A percentile compares a stretch with the other conserved stretches of the same genome.
Conservation (phyloP, 257 asterid genomes). For the Primulina huaijiensis region DNA sequence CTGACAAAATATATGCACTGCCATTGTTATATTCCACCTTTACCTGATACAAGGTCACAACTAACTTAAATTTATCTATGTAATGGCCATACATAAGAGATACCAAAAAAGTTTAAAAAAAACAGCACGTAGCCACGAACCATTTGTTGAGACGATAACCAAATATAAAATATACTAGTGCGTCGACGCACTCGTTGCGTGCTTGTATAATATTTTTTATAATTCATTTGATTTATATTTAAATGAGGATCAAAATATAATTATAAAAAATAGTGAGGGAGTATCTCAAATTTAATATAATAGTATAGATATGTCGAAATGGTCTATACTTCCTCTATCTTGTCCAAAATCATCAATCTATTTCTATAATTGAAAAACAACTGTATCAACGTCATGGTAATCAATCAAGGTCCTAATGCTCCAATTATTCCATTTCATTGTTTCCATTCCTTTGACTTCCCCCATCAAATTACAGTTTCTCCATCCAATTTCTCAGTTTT, state of each 20-base stretch:
- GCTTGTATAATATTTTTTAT: no score
- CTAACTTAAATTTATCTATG: neutral
- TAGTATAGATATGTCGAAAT: neutral
- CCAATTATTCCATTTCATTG: neutral
- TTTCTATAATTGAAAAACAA: no score
- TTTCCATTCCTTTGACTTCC: neutral
- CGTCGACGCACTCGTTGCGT: no score
- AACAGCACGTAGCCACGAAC: neutral
- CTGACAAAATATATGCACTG: slow-evolving; percentile 47
- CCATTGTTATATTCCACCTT: slow-evolving; percentile 70
- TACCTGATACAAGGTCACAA: slow-evolving; percentile 41
- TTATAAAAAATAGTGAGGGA: no score
- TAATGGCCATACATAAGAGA: slow-evolving; percentile 5
- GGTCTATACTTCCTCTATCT: neutral
- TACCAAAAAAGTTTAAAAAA: neutral
- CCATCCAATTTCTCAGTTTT: no score
- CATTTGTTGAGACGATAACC: neutral
- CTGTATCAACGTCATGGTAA: no score
- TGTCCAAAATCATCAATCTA: slow-evolving; percentile 16
- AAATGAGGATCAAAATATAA: no score
- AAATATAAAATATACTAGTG: no score
- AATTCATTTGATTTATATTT: no score
- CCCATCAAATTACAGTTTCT: neutral
- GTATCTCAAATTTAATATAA: no score
- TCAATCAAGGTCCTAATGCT: neutral